phyloP scores from a whole-genome alignment of 176 grass and related monocot genomes.

The Oryza nivara region DNA sequence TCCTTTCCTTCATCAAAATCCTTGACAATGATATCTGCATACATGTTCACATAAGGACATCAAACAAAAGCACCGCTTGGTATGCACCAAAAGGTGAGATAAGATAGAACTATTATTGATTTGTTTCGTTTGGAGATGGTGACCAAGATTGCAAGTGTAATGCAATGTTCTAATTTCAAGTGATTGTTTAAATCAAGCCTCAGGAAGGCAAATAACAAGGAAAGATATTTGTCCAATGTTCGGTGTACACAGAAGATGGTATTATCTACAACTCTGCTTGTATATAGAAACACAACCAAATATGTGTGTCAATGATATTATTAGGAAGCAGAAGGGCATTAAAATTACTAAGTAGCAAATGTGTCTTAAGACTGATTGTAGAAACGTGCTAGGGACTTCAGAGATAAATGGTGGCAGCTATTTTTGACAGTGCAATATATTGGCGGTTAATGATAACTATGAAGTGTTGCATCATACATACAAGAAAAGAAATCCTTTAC shows the following conservation, averaged over 20 bases:
- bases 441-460: constrained; percentile 2
- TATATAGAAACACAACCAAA: constrained; percentile 18
- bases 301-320: neutral
- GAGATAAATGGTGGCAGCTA: neutral
- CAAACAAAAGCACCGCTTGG: constrained; percentile 14
- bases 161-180: neutral
- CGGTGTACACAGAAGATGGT: neutral
- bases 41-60: constrained; percentile 22
- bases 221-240: neutral
- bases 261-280: neutral
- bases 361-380: neutral
- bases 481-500: constrained; percentile 42
- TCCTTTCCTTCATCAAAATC: constrained; percentile 73
- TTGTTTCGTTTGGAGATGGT: neutral
- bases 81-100: neutral
- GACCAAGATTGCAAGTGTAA: constrained; percentile 20
- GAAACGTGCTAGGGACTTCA: constrained; percentile 22
- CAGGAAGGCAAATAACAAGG: neutral
- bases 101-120: neutral
- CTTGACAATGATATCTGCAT: constrained; percentile 59
- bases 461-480: neutral
- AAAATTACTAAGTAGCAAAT: constrained; percentile 1
- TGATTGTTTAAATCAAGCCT: constrained; percentile 3
- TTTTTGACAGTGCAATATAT: neutral
- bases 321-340: neutral